A percentile compares a stretch with the other conserved stretches of the same genome.
Conservation (phyloP, 2,329 filamentous ascomycete species). For the Diaporthe caulivora region DNA sequence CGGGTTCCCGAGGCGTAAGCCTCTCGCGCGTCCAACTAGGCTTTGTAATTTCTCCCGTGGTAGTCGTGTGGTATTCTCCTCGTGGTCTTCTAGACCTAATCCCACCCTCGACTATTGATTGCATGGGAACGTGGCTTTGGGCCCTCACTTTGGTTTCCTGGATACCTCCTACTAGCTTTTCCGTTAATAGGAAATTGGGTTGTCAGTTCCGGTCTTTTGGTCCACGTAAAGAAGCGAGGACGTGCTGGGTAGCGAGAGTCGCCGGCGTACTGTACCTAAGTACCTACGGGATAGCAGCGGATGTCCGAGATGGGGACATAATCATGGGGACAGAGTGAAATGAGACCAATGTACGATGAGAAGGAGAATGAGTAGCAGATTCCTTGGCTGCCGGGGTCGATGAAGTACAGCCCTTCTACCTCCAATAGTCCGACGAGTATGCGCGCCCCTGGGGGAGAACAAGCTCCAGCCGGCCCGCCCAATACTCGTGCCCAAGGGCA, state of each 20-base stretch:
- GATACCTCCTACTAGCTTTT: too few relatives aligned
- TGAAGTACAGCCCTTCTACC: background rate
- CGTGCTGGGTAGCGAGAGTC: too few relatives aligned
- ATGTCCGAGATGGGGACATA: too few relatives aligned
- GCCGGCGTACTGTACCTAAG: too few relatives aligned
- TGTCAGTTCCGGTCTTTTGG: too few relatives aligned
- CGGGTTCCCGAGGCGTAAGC: background rate
- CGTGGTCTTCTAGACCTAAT: background rate
- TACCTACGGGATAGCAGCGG: too few relatives aligned
- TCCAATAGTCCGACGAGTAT: constrained; percentile 37
- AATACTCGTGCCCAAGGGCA: constrained; percentile 50
- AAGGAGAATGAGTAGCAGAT: too few relatives aligned
- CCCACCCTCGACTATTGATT: background rate
- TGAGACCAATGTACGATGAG: background rate
- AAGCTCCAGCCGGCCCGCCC: constrained; percentile 55
- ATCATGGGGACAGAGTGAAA: background rate
- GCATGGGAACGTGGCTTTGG: background rate
- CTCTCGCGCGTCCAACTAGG: background rate
- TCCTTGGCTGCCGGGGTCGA: background rate
- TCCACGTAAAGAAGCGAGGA: too few relatives aligned
- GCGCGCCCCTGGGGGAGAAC: constrained; percentile 17
- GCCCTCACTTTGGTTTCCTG: background rate
- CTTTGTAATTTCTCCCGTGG: background rate
- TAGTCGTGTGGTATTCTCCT: background rate
- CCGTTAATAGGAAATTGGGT: too few relatives aligned